A percentile compares a stretch with the other conserved stretches of the same genome.
phyloP scores from a whole-genome alignment of 805 yeast genomes.

The Candida gorgasii region DNA sequence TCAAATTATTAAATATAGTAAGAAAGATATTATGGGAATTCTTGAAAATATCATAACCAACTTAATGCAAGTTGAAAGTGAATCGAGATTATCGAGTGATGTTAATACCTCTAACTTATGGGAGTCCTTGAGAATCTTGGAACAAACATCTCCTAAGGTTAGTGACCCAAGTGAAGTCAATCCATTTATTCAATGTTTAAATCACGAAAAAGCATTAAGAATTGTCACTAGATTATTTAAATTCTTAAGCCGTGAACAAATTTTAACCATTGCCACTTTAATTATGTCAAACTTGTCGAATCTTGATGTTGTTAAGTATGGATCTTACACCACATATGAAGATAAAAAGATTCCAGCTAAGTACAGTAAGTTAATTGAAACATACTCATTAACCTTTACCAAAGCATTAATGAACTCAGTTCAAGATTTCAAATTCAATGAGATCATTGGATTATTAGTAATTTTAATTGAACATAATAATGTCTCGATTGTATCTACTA shows the following conservation, averaged over 20 bases:
- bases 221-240: conserved; percentile 86
- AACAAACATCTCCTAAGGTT: conserved; percentile 56
- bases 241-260: conserved; percentile 73
- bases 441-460: conserved; percentile 74
- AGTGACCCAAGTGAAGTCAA: conserved; percentile 51
- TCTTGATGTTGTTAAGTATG: conserved; percentile 72
- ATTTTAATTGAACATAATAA: conserved; percentile 70
- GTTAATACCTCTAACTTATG: conserved; percentile 54
- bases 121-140: conserved; percentile 76
- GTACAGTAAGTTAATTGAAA: conserved; percentile 61
- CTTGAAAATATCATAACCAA: conserved; percentile 79
- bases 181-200: conserved; percentile 80
- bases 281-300: conserved; percentile 79
- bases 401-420: conserved; percentile 82
- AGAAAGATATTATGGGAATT: conserved; percentile 54
- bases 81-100: conserved; percentile 34
- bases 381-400: conserved; percentile 77
- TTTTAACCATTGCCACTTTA: conserved; percentile 72
- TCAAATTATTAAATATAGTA: conserved; percentile 31
- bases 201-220: conserved; percentile 85
- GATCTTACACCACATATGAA: conserved; percentile 70
- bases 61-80: conserved; percentile 77
- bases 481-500: conserved; percentile 64
- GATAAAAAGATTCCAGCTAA: conserved; percentile 53
- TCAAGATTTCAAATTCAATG: conserved; percentile 77